Evolutionary conservation across 2,329 filamentous ascomycete genomes (phyloP).

Genomic region (Aquanectria penicillioides): DNA sequence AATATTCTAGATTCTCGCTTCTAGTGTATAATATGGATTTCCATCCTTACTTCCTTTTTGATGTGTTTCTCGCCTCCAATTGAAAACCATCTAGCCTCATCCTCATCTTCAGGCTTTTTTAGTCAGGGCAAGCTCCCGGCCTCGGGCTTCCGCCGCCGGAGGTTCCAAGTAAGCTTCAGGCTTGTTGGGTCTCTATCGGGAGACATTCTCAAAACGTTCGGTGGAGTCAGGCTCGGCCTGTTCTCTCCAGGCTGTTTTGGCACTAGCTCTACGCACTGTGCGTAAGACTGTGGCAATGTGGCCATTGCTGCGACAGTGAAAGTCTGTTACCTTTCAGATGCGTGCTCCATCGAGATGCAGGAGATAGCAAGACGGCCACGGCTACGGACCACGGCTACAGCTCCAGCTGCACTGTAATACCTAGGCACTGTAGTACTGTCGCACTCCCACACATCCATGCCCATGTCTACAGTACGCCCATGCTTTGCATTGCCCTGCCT

Average conservation of each 20-base stretch:
- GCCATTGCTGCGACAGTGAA: not conserved
- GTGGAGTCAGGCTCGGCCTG: not conserved
- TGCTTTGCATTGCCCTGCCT: not conserved
- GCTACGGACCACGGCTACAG: not conserved
- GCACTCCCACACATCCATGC: constrained; percentile 5
- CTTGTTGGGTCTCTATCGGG: constrained; percentile 2
- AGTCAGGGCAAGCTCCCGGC: no score
- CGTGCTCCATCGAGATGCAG: constrained; percentile 4
- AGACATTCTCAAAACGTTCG: not conserved
- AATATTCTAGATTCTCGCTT: not conserved
- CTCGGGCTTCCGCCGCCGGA: no score
- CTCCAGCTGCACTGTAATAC: not conserved
- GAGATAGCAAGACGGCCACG: constrained; percentile 6
- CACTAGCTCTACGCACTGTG: constrained; percentile 13
- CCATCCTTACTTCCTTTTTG: no score
- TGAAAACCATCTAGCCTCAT: no score
- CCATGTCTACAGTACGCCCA: not conserved
- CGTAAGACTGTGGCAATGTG: constrained; percentile 11
- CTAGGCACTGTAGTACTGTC: not conserved
- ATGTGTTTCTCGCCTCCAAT: no score
- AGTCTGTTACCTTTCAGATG: not conserved
- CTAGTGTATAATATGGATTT: no score
- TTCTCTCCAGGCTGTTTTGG: not conserved
- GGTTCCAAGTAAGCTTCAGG: not conserved
- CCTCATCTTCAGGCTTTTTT: no score